Evolutionary conservation across 768 basidiomycete genomes (phyloP), one percentile per base, ranked within the genome.

Genomic region (Mycena indigotica): DNA sequence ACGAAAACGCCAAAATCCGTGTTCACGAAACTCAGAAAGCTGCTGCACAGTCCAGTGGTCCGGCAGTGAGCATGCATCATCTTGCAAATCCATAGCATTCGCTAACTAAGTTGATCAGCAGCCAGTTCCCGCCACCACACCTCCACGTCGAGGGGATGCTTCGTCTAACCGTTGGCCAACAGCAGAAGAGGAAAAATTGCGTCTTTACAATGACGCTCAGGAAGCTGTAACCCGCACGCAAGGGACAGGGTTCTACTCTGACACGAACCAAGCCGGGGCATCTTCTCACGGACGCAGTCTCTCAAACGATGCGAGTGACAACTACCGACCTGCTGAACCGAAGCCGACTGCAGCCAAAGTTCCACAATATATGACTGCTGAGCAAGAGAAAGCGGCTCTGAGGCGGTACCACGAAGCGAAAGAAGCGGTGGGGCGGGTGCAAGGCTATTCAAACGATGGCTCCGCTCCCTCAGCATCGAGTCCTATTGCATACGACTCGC

Each of bases 351-450:
- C 52, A 55, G n/a, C 57, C 65, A 52, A 68, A 8, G 67, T 77
- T 3, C 81, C 84, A 28, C 79, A 80, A 28, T 88, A 84, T 64
- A 71, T 73, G 29, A 82, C 84, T 19, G 89, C 89, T 0, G 86
- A 85, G 58, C 81, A 89, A 66, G 91, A 93, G 71, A 92, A 92
- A 67, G 87, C 82, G 2, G 86, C 86, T 23, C 66, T 91, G 54
- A 77, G 69, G 61, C 75, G 84, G 57, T 93, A 89, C 66, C 78
- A 87, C 28, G 83, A 89, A 50, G 90, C 90, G 0, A 89, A 84
- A 67, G 75, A 75, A 46, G 89, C 90, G 5, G 89, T 91, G 16
- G 83, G 84, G 40, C 79, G 83, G 19, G 82, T 77, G 3, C 87
- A 89, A 56, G 69, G 71, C 41, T 67, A 55, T 49, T 65, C 61